Conservation (phyloP, 805 yeast species). For the Kuraishia ogatae region DNA sequence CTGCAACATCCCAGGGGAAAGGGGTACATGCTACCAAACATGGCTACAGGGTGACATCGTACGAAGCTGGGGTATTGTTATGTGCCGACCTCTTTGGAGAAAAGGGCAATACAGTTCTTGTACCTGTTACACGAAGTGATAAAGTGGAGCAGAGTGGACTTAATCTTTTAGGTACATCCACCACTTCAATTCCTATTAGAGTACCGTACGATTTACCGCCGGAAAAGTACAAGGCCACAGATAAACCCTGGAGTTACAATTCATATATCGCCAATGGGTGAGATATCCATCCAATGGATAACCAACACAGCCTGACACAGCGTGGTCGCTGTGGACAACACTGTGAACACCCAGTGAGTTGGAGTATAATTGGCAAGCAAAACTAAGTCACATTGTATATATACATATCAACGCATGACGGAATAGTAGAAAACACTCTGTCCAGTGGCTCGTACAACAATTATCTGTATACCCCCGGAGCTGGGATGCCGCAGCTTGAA, state of each 20-base stretch:
- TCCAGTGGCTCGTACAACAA: too few relatives aligned
- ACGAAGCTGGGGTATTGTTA: conserved; percentile 48
- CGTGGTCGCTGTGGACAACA: too few relatives aligned
- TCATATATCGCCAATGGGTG: neutral
- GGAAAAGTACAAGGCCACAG: conserved; percentile 24
- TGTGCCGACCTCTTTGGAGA: conserved; percentile 19
- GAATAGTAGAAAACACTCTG: too few relatives aligned
- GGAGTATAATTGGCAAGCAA: too few relatives aligned
- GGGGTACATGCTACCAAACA: conserved; percentile 11
- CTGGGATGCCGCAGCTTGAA: neutral
- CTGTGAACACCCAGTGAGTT: too few relatives aligned
- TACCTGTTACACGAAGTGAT: neutral
- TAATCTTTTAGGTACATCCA: neutral
- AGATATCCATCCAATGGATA: too few relatives aligned
- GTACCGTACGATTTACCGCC: conserved; percentile 52
- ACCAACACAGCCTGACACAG: too few relatives aligned
- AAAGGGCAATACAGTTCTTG: neutral
- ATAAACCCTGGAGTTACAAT: conserved; percentile 42
- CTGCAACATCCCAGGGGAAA: conserved; percentile 2
- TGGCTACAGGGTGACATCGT: conserved; percentile 28
- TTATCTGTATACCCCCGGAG: too few relatives aligned
- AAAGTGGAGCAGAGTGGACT: neutral
- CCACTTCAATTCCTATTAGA: conserved; percentile 25
- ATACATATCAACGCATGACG: too few relatives aligned
- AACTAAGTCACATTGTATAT: too few relatives aligned